A percentile compares a stretch with the other conserved stretches of the same genome.
Conservation (phyloP, 257 asterid genomes). For the Jaltomata sinuosa region DNA sequence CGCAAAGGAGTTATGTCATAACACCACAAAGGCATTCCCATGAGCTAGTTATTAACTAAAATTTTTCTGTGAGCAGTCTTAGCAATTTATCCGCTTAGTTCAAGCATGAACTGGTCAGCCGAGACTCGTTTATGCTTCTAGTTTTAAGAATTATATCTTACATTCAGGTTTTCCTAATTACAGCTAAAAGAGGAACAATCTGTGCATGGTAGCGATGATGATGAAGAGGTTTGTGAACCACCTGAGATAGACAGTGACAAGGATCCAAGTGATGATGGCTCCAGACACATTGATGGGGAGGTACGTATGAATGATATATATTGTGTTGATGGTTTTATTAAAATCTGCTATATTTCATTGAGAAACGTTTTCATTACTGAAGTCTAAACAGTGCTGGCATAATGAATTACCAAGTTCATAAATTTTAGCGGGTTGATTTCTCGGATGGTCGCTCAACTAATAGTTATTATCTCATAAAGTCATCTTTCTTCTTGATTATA, state of each 20-base stretch:
- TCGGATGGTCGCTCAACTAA: too few species aligned
- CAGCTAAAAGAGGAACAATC: constrained; percentile 67
- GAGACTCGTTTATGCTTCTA: neutral
- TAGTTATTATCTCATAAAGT: too few species aligned
- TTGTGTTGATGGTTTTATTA: neutral
- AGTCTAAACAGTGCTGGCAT: neutral
- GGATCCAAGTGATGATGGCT: constrained; percentile 39
- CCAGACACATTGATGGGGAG: constrained; percentile 45
- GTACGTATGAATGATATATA: constrained; percentile 11
- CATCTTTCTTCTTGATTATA: too few species aligned
- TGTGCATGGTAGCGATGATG: constrained; percentile 58
- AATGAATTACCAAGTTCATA: neutral
- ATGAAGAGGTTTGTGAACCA: constrained; percentile 60
- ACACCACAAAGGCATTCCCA: neutral
- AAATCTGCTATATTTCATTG: neutral
- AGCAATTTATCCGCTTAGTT: neutral
- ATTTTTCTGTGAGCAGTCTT: neutral
- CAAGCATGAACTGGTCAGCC: neutral
- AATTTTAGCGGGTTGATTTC: too few species aligned
- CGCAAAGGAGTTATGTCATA: constrained; percentile 48
- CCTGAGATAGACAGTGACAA: constrained; percentile 58
- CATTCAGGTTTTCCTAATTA: neutral
- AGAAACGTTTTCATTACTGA: neutral
- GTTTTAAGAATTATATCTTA: neutral
- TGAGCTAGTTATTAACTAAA: neutral